These are phyloP conservation scores for Hypericum perforatum DNA, from an alignment of 345 rosid genomes.

Conservation along the genomic window DNA sequence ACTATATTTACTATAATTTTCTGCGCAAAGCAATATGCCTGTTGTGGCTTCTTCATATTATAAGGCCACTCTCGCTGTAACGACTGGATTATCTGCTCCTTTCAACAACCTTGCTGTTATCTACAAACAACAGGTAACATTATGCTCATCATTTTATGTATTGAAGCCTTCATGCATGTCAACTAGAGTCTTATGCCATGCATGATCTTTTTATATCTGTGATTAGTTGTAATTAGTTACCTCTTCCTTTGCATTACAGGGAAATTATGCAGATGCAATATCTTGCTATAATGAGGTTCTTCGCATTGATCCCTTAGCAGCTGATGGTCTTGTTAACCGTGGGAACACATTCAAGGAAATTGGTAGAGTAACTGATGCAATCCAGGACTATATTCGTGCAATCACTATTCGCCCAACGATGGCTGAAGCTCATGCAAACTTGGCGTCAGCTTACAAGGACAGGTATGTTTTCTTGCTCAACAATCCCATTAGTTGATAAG, in stretches of 20 bases:
- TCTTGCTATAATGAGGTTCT: background rate
- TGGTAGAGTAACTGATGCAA: background rate
- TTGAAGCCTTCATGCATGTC: no score
- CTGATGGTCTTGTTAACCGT: background rate
- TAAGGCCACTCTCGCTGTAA: conserved; percentile 82
- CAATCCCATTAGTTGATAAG: no score
- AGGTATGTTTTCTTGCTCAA: conserved; percentile 33
- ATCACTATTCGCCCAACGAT: background rate
- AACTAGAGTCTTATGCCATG: no score
- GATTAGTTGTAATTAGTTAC: background rate
- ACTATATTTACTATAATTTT: conserved; percentile 9
- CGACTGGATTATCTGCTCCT: conserved; percentile 95
- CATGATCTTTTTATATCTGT: background rate
- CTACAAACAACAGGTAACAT: conserved; percentile 84
- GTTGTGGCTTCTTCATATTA: conserved; percentile 73
- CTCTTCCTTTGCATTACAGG: conserved; percentile 38
- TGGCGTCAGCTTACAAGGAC: conserved; percentile 99
- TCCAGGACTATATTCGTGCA: background rate
- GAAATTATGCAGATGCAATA: conserved; percentile 42
- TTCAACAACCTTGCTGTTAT: conserved; percentile 93
- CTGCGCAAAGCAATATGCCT: conserved; percentile 61
- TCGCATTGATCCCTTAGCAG: background rate
- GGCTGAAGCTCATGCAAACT: conserved; percentile 43
- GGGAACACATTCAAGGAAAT: background rate
- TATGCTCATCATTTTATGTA: no score